phyloP scores from a whole-genome alignment of 306 rosid species.

The Rosa lucieae region DNA sequence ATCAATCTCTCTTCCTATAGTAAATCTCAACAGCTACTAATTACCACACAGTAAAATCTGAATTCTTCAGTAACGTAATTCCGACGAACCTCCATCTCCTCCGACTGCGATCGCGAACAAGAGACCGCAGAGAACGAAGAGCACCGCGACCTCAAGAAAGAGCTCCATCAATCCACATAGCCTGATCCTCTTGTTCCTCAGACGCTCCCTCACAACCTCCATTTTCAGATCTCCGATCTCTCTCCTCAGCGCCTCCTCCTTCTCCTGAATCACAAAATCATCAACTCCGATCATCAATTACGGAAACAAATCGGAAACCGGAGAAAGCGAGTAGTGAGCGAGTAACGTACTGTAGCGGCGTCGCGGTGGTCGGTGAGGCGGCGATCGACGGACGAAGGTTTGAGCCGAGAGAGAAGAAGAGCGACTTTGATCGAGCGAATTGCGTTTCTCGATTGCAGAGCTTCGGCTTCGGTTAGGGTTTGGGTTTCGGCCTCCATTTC shows the following conservation, averaged over 20 bases:
- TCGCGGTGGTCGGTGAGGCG: conserved; percentile 11
- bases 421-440: conserved; percentile 62
- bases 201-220: conserved; percentile 45
- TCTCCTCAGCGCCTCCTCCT: conserved; percentile 29
- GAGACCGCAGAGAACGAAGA: conserved; percentile 39
- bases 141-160: conserved; percentile 37
- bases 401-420: conserved; percentile 44
- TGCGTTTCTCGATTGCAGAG: conserved; percentile 28
- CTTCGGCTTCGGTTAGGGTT: conserved; percentile 27
- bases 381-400: conserved; percentile 29
- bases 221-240: conserved; percentile 47
- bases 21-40: not conserved
- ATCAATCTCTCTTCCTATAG: not conserved
- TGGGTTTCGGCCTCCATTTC: conserved; percentile 15
- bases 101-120: conserved; percentile 28
- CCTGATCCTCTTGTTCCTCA: conserved; percentile 48
- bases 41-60: not conserved
- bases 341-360: conserved; percentile 10
- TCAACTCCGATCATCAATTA: not conserved
- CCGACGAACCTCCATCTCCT: not conserved
- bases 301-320: not conserved
- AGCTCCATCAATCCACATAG: conserved; percentile 44
- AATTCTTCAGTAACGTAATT: not conserved
- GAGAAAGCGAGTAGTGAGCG: not conserved
- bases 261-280: not conserved